Evolutionary conservation across 345 rosid species (phyloP).

Genomic region (Ceriops tagal): DNA sequence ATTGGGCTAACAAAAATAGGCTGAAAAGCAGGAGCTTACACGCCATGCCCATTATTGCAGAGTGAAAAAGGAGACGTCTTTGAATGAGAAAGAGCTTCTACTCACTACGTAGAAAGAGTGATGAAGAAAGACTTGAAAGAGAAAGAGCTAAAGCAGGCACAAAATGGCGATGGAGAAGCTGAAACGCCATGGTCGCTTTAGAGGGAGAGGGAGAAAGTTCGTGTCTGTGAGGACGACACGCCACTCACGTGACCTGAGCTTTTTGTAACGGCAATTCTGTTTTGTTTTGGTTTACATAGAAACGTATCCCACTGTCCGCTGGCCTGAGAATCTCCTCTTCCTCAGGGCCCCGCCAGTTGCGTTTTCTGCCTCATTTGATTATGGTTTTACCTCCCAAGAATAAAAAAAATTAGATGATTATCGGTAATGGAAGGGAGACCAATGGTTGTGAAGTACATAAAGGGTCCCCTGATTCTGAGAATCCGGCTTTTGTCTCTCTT

Average conservation of each 20-base stretch:
- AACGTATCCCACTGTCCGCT: too few species aligned
- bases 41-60: slow-evolving; percentile 25
- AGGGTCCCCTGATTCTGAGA: slow-evolving; percentile 14
- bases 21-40: slow-evolving; percentile 16
- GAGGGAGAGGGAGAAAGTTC: slow-evolving; percentile 8
- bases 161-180: slow-evolving; percentile 14
- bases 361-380: not conserved
- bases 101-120: not conserved
- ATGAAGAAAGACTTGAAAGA: not conserved
- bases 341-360: not conserved
- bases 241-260: slow-evolving; percentile 48
- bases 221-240: slow-evolving; percentile 31
- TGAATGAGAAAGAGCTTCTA: not conserved
- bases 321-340: not conserved
- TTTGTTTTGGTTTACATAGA: slow-evolving; percentile 1
- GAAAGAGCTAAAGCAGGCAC: not conserved
- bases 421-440: not conserved
- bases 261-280: slow-evolving; percentile 32
- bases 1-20: slow-evolving; percentile 15
- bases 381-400: too few species aligned
- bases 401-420: too few species aligned
- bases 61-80: not conserved
- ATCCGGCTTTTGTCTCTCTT: slow-evolving; percentile 26
- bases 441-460: not conserved
- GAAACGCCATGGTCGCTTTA: slow-evolving; percentile 32